These are phyloP conservation scores for Hanseniaspora hatyaiensis DNA, from an alignment of 805 yeast species.

Conservation along the genomic window DNA sequence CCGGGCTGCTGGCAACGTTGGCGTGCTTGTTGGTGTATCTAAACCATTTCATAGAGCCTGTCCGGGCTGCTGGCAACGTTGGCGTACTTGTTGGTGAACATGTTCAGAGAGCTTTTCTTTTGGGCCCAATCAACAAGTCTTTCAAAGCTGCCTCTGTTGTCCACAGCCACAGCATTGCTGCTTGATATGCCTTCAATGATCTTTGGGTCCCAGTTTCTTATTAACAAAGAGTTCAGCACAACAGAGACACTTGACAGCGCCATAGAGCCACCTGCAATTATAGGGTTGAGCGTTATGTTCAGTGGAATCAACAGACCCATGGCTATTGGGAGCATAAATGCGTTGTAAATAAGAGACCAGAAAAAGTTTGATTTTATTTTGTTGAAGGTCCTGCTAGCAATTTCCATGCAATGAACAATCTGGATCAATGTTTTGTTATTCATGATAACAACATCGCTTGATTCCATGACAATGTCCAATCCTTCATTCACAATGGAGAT, in stretches of 20 bases:
- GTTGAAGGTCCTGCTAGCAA: constrained; percentile 56
- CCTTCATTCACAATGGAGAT: constrained; percentile 77
- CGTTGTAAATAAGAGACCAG: constrained; percentile 78
- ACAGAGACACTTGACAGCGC: constrained; percentile 86
- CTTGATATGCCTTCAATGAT: constrained; percentile 4
- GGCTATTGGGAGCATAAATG: constrained; percentile 82
- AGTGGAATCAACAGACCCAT: constrained; percentile 83
- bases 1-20: too few species aligned
- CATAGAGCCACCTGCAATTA: constrained; percentile 86
- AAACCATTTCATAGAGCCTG: constrained; percentile 13
- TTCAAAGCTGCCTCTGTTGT: constrained; percentile 3
- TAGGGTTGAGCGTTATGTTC: constrained; percentile 68
- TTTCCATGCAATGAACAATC: constrained; percentile 50
- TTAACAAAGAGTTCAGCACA: constrained; percentile 60
- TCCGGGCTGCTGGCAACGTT: not conserved
- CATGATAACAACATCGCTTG: constrained; percentile 83
- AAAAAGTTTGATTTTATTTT: constrained; percentile 71
- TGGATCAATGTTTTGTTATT: constrained; percentile 37
- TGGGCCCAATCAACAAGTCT: constrained; percentile 5
- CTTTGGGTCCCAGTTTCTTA: constrained; percentile 52
- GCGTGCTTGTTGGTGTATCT: too few species aligned
- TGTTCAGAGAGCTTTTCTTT: not conserved
- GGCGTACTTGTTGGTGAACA: not conserved
- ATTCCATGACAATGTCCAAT: constrained; percentile 90
- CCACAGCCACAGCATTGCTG: not conserved